Base-by-base conservation (phyloP, 805 yeast species). In the Tetrapisispora arboricola region DNA sequence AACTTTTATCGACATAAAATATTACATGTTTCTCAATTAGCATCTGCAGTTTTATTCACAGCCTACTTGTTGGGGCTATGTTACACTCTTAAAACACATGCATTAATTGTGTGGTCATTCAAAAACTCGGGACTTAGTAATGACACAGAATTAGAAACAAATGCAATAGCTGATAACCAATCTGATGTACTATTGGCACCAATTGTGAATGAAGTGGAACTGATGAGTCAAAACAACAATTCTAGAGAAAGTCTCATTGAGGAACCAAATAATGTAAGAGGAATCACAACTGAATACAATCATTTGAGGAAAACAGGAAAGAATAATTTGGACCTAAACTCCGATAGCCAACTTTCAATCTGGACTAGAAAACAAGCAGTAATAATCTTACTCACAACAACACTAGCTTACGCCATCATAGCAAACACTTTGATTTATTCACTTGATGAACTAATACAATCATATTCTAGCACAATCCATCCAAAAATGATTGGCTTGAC, bases 41-140 rank as follows among this genome's bases (percentile, higher is more conserved):
- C 95, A 58, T 94, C 95, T 1, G 49, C 80, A 15, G 75, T 84
- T 5, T 71, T 92, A 41, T 85, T 88, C 53, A 62, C 84, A 11
- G 92, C 95, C 0, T 92, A 92, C 58, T 73, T 77, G 18, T 78
- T 87, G 60, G 97, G 98, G 2, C 67, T 92, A 32, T 79, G 86
- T 74, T 92, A 92, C 61, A 92, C 98, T 0, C 71, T 92, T 54
- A 75, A 95, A 52, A 92, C 97, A 0, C 98, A 92, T 63, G 97
- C 98, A 0, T 88, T 95, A 0, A 68, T 87, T 63, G 92, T 92
- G 47, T 92, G 98, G 98, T 34, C 37, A 7, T 34, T 34, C 20
- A 24, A 34, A 24, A 25, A 34, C 13, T 34, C 37, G 6, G 25
- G 30, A 4, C 7, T 24, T 11, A 34, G 37, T 25, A 34, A 34